These are phyloP conservation scores for Zygnema cylindricum DNA, from an alignment of 139 green algal species.

Conservation along the genomic window DNA sequence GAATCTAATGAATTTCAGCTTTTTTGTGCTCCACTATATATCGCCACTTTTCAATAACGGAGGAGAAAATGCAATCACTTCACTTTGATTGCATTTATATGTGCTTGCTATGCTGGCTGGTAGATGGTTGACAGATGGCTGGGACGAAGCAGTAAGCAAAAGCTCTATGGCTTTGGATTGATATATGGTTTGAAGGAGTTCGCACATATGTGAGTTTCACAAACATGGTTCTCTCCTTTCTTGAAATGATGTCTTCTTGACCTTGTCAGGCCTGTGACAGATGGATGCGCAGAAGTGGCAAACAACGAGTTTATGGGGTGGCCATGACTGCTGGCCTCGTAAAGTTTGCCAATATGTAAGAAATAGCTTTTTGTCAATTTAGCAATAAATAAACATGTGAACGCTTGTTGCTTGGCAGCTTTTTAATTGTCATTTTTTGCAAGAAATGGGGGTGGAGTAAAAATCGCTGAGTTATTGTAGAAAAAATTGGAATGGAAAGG, in stretches of 20 bases:
- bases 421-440: no score
- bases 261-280: slow-evolving; percentile 39
- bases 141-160: neutral
- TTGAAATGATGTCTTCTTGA: no score
- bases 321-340: neutral
- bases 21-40: no score
- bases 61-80: no score
- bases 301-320: slow-evolving; percentile 5
- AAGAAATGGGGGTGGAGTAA: no score
- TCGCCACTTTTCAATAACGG: no score
- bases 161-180: neutral
- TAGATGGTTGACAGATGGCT: slow-evolving; percentile 2
- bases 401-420: no score
- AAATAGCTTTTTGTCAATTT: neutral
- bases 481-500: no score
- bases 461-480: no score
- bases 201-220: slow-evolving; percentile 14
- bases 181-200: slow-evolving; percentile 12
- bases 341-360: slow-evolving; percentile 27
- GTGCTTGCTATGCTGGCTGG: no score
- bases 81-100: no score
- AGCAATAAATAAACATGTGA: slow-evolving; percentile 1
- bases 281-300: slow-evolving; percentile 23
- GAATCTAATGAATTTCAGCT: no score
- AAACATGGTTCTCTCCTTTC: neutral